Evolutionary conservation across 2,329 filamentous ascomycete species (phyloP), one percentile per base, ranked within the genome.

Genomic region (Verticillium zaregamsianum): DNA sequence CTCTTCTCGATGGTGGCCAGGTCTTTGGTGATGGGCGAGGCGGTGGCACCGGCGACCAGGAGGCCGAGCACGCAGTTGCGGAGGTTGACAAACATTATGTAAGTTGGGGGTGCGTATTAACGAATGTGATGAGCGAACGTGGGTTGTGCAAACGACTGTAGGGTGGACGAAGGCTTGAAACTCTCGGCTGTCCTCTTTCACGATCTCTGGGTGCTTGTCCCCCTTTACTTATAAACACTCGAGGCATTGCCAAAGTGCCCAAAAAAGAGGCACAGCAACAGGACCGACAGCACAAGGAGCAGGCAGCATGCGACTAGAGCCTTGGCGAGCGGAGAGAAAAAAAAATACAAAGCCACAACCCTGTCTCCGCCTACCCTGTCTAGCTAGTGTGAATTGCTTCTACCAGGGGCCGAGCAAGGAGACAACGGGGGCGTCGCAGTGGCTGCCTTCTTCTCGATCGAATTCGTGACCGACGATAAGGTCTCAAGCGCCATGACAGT

Each of bases 1-100:
- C 57, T 28, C 57, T 66, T 70, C 32, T 67, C 66, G 35, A 72
- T 61, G 8, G 76, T 73, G 32, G 45, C 45, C n/a, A 49, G n/a
- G 45, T 49, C 45, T 5, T 9, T 49, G 45, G 45, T 49, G 45
- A 73, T 64, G n/a, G 71, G 68, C 23, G 64, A 66, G 3, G 69
- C 71, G 31, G 68, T 69, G 45, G 65, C 65, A 59, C 72, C 33
- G 12, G 20, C 45, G 20, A 49, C 45, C n/a, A 68, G 60, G 39
- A 70, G 66, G 45, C 68, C 64, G 55, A 72, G 59, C 45, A 32
- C 39, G 39, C 31, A 57, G 55, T 33, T 35, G 32, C 45, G 45
- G 20, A 49, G 3, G 14, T 39, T 49, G 57, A 58, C 40, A 20
- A 28, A 28, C 57, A 58, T 58, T 28, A 37, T 58, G 56, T 25